Evolutionary conservation across 2,329 filamentous ascomycete genomes (phyloP).

Genomic region (Lachnellula subtilissima): DNA sequence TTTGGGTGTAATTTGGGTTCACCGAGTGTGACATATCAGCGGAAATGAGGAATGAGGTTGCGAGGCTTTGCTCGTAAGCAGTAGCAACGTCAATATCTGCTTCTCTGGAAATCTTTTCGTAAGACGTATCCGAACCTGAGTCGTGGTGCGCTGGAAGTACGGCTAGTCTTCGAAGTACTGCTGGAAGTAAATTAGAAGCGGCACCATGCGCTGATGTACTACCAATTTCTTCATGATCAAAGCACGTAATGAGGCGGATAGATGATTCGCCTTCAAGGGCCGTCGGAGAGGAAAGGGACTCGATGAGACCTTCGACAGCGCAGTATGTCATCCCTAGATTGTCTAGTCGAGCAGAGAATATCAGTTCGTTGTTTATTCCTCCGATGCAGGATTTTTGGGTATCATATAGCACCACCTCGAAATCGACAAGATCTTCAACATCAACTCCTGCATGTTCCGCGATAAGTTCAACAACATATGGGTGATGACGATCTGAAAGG

Average conservation of each 20-base stretch:
- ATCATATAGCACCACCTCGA: constrained; percentile 95
- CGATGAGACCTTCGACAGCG: constrained; percentile 77
- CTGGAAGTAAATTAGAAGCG: constrained; percentile 84
- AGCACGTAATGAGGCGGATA: constrained; percentile 89
- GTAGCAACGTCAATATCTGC: constrained; percentile 62
- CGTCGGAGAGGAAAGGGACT: constrained; percentile 60
- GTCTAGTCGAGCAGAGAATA: constrained; percentile 93
- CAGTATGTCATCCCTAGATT: constrained; percentile 98
- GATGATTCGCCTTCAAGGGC: constrained; percentile 70
- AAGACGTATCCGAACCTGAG: constrained; percentile 56
- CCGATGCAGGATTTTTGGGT: constrained; percentile 87
- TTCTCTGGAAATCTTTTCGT: constrained; percentile 51
- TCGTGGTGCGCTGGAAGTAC: constrained; percentile 59
- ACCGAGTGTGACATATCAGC: constrained; percentile 98
- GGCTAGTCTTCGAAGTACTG: constrained; percentile 80
- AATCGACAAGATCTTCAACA: constrained; percentile 75
- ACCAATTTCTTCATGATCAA: constrained; percentile 97
- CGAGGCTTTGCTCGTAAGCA: constrained; percentile 87
- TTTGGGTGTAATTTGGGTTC: constrained; percentile 88
- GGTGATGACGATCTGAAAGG: constrained; percentile 79
- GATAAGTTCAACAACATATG: constrained; percentile 79
- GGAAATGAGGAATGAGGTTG: constrained; percentile 87
- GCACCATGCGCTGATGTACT: constrained; percentile 90
- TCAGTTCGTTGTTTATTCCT: constrained; percentile 86
- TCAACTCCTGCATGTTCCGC: constrained; percentile 71